Evolutionary conservation across 1,284 basidiomycete species (phyloP).

Genomic region (Microbotryomycetes sp.): DNA sequence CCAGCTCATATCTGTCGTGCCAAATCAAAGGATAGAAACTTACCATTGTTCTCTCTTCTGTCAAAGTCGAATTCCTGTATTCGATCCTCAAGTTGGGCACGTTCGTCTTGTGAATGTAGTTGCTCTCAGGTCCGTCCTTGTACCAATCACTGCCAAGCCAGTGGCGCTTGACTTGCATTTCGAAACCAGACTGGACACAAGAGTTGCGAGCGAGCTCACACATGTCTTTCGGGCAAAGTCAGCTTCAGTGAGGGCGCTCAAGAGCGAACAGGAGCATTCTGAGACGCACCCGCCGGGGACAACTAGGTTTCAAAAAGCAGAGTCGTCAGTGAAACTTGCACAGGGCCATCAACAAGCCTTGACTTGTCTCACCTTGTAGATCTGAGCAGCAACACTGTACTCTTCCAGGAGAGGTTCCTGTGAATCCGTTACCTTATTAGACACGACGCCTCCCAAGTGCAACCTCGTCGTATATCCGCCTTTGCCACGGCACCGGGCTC

Average conservation of each 20-base stretch:
- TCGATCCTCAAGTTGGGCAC: slow-evolving; percentile 84
- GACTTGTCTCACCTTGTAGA: slow-evolving; percentile 11
- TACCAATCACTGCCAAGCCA: slow-evolving; percentile 92
- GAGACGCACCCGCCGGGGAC: slow-evolving; percentile 46
- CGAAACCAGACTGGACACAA: slow-evolving; percentile 93
- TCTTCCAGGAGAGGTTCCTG: slow-evolving; percentile 93
- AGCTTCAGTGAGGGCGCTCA: slow-evolving; percentile 56
- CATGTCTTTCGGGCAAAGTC: slow-evolving; percentile 45
- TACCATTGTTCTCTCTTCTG: slow-evolving; percentile 56
- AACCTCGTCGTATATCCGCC: neutral
- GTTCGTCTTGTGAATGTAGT: slow-evolving; percentile 93
- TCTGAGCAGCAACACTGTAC: slow-evolving; percentile 92
- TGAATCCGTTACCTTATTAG: neutral
- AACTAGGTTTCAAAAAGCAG: slow-evolving; percentile 78
- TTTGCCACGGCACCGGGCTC: neutral
- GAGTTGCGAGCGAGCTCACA: slow-evolving; percentile 91
- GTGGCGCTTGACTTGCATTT: slow-evolving; percentile 97
- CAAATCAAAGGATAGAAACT: neutral
- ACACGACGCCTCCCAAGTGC: neutral
- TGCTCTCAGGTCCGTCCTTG: slow-evolving; percentile 74
- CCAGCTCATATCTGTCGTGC: neutral
- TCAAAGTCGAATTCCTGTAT: slow-evolving; percentile 80
- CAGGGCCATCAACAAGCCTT: no score
- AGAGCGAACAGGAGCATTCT: neutral
- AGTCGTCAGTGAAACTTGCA: no score